These are phyloP conservation scores for Silybum marianum DNA, from an alignment of 129 eudicot species.

Conservation along the genomic window DNA sequence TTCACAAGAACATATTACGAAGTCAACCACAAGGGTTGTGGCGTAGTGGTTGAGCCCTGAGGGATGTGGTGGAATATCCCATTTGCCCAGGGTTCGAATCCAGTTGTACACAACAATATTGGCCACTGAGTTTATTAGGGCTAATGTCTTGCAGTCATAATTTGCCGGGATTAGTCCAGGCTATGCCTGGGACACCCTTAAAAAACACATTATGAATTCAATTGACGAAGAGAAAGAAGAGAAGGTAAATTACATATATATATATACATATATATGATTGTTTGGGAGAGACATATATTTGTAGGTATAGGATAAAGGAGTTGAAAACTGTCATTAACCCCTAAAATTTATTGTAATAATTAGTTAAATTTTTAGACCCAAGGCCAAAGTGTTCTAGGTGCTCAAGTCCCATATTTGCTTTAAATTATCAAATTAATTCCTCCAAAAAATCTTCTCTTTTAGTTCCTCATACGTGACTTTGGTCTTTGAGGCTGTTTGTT, in stretches of 20 bases:
- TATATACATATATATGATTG: not conserved
- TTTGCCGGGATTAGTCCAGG: too few relatives aligned
- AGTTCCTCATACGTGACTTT: not conserved
- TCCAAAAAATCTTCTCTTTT: not conserved
- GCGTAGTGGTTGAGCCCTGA: too few relatives aligned
- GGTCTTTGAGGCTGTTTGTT: not conserved
- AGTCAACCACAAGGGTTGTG: too few relatives aligned
- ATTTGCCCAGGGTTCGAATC: too few relatives aligned
- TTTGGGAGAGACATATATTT: not conserved
- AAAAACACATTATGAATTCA: not conserved
- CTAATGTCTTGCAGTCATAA: too few relatives aligned
- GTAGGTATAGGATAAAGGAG: not conserved
- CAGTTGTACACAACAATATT: too few relatives aligned
- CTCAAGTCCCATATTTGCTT: not conserved
- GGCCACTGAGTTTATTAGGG: too few relatives aligned
- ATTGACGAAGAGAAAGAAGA: not conserved
- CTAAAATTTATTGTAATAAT: not conserved
- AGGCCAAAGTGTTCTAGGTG: not conserved
- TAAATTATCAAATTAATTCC: not conserved
- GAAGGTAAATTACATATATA: not conserved
- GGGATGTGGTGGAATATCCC: too few relatives aligned
- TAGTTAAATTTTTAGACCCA: not conserved
- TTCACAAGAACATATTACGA: not conserved
- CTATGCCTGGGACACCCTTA: too few relatives aligned
- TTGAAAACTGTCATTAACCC: not conserved